These are phyloP conservation scores for Aspergillus nidulans DNA, from an alignment of 495 filamentous ascomycete species.

Conservation along the genomic window DNA sequence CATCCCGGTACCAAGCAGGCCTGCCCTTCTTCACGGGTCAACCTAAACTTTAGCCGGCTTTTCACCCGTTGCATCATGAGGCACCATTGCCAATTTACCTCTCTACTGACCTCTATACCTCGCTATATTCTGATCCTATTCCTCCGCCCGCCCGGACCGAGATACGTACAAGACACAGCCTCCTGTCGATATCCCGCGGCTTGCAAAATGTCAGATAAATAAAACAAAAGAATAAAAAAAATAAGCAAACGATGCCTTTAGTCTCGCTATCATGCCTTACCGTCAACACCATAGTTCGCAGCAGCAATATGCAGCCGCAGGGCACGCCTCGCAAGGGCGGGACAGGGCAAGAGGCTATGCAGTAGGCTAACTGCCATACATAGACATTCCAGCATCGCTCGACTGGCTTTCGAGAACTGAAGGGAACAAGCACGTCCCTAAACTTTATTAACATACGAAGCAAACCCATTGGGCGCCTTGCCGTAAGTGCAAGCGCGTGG, in stretches of 20 bases:
- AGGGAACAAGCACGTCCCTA: neutral
- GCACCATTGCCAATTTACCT: neutral
- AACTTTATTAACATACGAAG: neutral
- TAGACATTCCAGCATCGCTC: neutral
- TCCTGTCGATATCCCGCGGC: neutral
- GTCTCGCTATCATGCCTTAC: neutral
- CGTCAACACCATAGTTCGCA: neutral
- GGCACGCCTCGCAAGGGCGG: neutral
- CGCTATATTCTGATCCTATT: neutral
- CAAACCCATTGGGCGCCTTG: neutral
- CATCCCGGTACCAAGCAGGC: neutral
- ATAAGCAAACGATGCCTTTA: neutral
- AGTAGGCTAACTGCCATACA: neutral
- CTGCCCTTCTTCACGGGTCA: neutral
- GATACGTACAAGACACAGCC: neutral
- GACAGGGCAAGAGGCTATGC: neutral
- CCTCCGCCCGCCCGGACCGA: neutral
- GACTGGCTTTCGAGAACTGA: neutral
- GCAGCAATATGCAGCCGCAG: neutral
- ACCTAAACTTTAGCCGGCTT: neutral
- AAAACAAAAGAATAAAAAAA: neutral
- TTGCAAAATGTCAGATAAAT: neutral
- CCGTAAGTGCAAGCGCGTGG: neutral
- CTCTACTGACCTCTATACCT: neutral
- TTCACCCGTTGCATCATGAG: constrained; percentile 3